These are phyloP conservation scores for Phanerodontia chrysosporium DNA, from an alignment of 768 basidiomycete species.

Conservation along the genomic window DNA sequence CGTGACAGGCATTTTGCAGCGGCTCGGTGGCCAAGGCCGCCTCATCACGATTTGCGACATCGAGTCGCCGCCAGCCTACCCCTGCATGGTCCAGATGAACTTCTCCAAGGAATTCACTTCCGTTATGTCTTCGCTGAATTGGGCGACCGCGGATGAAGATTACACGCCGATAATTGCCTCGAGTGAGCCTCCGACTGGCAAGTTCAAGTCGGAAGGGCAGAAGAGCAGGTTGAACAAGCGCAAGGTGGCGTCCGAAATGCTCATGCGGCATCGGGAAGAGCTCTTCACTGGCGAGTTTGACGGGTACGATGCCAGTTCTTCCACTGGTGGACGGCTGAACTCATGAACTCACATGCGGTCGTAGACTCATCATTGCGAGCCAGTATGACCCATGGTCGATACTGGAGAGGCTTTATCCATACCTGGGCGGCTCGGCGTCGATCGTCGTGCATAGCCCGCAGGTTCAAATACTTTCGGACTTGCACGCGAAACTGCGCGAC, in stretches of 20 bases:
- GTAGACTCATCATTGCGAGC: slow-evolving; percentile 73
- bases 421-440: slow-evolving; percentile 79
- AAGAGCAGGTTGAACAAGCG: slow-evolving; percentile 71
- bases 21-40: slow-evolving; percentile 82
- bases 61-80: slow-evolving; percentile 91
- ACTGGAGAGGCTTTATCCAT: slow-evolving; percentile 66
- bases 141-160: slow-evolving; percentile 82
- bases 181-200: slow-evolving; percentile 50
- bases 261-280: slow-evolving; percentile 69
- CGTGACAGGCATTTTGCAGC: slow-evolving; percentile 78
- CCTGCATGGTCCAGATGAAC: slow-evolving; percentile 82
- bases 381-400: slow-evolving; percentile 85
- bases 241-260: slow-evolving; percentile 58
- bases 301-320: slow-evolving; percentile 44
- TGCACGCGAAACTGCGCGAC: slow-evolving; percentile 67
- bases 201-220: slow-evolving; percentile 69
- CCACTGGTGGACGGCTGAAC: not conserved
- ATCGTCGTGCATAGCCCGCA: slow-evolving; percentile 86
- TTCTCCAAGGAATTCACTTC: slow-evolving; percentile 56
- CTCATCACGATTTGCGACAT: slow-evolving; percentile 83
- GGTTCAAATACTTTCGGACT: slow-evolving; percentile 74
- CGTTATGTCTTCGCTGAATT: slow-evolving; percentile 73
- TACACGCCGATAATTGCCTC: slow-evolving; percentile 64
- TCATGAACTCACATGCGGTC: not conserved
- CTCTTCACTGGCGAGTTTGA: slow-evolving; percentile 88